Evolutionary conservation across 192 early-diverging fungal species (phyloP).

Genomic region (Haplosporangium gracile): DNA sequence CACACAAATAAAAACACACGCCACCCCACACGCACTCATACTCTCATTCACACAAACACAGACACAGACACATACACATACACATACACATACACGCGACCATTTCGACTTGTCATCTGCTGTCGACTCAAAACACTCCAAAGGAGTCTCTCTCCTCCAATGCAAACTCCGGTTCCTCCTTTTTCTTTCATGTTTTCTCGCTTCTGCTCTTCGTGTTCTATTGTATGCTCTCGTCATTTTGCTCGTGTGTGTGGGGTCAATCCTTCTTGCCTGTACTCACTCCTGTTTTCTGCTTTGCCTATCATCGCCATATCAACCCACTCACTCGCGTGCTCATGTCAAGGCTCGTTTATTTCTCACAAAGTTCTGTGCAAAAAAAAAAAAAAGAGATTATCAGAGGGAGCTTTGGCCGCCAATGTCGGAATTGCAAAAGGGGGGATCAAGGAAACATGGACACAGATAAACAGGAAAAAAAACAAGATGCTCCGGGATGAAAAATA

Average conservation of each 20-base stretch:
- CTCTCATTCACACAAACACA: neutral
- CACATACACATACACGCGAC: neutral
- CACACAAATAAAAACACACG: neutral
- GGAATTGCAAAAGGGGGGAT: too few relatives aligned
- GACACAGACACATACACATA: neutral
- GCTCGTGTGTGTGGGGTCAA: neutral
- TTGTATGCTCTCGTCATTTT: too few relatives aligned
- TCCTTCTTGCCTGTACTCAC: neutral
- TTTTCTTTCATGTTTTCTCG: neutral
- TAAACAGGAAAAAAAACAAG: neutral
- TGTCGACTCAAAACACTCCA: neutral
- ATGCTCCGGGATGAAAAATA: neutral
- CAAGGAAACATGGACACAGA: neutral
- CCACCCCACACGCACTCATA: neutral
- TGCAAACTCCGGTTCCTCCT: neutral
- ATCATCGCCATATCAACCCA: neutral
- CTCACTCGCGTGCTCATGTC: neutral
- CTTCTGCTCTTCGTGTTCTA: too few relatives aligned
- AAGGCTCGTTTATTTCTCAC: neutral
- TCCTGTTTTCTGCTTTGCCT: neutral
- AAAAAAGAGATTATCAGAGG: slow-evolving; percentile 5
- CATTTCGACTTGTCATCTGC: neutral
- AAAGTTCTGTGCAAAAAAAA: neutral
- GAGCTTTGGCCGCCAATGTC: slow-evolving; percentile 10
- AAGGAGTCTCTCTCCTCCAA: neutral